These are phyloP conservation scores for Juglanconis juglandina DNA, from an alignment of 2,329 filamentous ascomycete species.

Conservation along the genomic window DNA sequence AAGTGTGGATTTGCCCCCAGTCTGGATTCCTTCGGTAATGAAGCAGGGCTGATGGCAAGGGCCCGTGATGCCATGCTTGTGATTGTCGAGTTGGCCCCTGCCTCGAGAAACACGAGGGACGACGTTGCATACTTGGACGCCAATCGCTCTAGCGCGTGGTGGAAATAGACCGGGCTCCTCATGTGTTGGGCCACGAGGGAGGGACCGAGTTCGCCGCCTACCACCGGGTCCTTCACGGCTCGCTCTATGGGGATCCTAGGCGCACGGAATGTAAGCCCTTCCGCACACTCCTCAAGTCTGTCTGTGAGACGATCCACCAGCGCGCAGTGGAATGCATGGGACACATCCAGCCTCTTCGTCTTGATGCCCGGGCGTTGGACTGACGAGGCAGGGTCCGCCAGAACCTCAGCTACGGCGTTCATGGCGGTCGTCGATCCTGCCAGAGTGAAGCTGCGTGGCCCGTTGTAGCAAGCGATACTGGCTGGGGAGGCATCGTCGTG, in stretches of 20 bases:
- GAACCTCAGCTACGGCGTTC: constrained; percentile 17
- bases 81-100: constrained; percentile 36
- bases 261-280: constrained; percentile 29
- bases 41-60: constrained; percentile 9
- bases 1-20: constrained; percentile 13
- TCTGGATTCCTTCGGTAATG: background rate
- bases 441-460: constrained; percentile 39
- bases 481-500: background rate
- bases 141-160: constrained; percentile 27
- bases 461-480: constrained; percentile 47
- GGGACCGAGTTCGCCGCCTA: background rate
- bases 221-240: constrained; percentile 17
- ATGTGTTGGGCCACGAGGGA: constrained; percentile 34
- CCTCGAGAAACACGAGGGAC: constrained; percentile 36
- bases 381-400: background rate
- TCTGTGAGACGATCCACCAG: constrained; percentile 35
- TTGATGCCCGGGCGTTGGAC: constrained; percentile 21
- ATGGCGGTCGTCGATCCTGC: constrained; percentile 34
- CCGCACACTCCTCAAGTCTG: constrained; percentile 32
- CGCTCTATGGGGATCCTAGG: constrained; percentile 31
- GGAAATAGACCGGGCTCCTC: constrained; percentile 41
- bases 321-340: constrained; percentile 45
- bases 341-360: constrained; percentile 38
- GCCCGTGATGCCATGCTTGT: constrained; percentile 31
- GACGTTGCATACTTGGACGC: background rate